These are phyloP conservation scores for Choiromyces venosus DNA, from an alignment of 495 filamentous ascomycete genomes.

Conservation along the genomic window DNA sequence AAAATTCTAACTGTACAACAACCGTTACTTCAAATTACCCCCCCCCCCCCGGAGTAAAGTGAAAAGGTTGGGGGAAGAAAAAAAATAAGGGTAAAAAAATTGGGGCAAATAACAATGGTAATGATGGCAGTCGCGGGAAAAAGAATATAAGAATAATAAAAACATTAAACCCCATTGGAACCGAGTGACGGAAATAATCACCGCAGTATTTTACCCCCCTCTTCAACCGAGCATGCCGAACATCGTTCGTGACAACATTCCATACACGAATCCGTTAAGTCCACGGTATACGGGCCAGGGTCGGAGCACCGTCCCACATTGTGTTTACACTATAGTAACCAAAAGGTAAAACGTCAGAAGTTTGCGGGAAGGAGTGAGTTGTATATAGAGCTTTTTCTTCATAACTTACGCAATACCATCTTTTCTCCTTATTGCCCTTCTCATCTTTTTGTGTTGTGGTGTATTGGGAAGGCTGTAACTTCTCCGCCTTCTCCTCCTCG, in stretches of 20 bases:
- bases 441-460: neutral
- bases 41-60: slow-evolving; percentile 1
- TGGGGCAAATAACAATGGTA: neutral
- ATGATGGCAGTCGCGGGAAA: neutral
- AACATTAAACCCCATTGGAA: neutral
- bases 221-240: neutral
- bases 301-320: slow-evolving; percentile 13
- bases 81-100: slow-evolving; percentile 1
- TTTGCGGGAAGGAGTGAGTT: neutral
- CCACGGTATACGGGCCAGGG: slow-evolving; percentile 22
- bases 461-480: slow-evolving; percentile 17
- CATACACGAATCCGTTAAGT: slow-evolving; percentile 19
- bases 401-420: slow-evolving; percentile 31
- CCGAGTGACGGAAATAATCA: neutral
- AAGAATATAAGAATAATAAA: neutral
- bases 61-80: neutral
- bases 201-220: neutral
- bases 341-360: neutral
- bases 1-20: slow-evolving; percentile 11
- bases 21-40: neutral
- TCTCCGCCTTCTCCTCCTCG: slow-evolving; percentile 4
- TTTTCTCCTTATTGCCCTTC: neutral
- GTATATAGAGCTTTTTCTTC: neutral
- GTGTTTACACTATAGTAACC: slow-evolving; percentile 9
- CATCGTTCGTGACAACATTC: slow-evolving; percentile 22